Conservation (phyloP, 78 protist genomes). For the Cyanophora paradoxa region DNA sequence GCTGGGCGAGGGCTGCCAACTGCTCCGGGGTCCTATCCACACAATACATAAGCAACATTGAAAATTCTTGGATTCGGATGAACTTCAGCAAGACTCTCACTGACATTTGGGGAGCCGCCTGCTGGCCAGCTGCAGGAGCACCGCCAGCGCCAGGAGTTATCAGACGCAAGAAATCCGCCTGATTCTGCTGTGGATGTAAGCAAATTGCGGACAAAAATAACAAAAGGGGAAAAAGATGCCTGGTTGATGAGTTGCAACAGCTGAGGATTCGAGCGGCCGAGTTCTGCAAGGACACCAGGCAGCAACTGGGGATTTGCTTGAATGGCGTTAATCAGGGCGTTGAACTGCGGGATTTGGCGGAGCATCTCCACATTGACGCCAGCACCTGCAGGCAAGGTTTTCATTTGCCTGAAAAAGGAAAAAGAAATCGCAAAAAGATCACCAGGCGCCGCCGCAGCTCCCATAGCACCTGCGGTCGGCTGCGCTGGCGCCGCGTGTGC, state of each 20-base stretch:
- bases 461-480: neutral
- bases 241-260: conserved; percentile 10
- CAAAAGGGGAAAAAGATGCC: too few relatives aligned
- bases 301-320: neutral
- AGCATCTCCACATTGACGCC: neutral
- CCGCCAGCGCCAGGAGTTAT: conserved; percentile 31
- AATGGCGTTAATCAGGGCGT: neutral
- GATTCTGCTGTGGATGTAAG: too few relatives aligned
- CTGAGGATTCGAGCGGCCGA: neutral
- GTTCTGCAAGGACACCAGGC: neutral
- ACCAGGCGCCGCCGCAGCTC: neutral
- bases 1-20: neutral
- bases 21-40: too few relatives aligned
- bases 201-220: too few relatives aligned
- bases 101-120: too few relatives aligned
- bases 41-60: too few relatives aligned
- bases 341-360: neutral
- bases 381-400: too few relatives aligned
- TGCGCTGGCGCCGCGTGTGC: neutral
- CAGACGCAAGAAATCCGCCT: too few relatives aligned
- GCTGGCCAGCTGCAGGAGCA: conserved; percentile 1
- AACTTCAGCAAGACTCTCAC: too few relatives aligned
- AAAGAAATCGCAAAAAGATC: too few relatives aligned
- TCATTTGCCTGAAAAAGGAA: too few relatives aligned
- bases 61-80: too few relatives aligned